A percentile compares a stretch with the other conserved stretches of the same genome.
These are phyloP conservation scores for Martensiomyces pterosporus DNA, from an alignment of 192 early-diverging fungal genomes.

Conservation along the genomic window DNA sequence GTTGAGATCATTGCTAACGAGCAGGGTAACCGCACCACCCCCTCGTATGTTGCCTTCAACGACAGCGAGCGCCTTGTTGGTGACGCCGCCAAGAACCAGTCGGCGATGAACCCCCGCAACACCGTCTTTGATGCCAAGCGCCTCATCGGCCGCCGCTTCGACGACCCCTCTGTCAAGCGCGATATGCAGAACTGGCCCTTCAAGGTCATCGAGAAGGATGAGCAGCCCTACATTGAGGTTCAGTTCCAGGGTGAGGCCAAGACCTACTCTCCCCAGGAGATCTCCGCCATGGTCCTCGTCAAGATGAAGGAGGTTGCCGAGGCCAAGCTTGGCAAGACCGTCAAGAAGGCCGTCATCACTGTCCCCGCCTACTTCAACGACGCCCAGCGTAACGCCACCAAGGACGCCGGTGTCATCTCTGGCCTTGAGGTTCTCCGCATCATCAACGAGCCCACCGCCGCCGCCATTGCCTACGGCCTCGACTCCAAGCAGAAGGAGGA, in stretches of 20 bases:
- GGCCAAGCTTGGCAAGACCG: constrained; percentile 67
- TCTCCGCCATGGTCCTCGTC: constrained; percentile 69
- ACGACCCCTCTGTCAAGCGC: constrained; percentile 75
- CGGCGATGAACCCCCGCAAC: constrained; percentile 86
- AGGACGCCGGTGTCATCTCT: constrained; percentile 85
- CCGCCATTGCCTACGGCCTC: constrained; percentile 82
- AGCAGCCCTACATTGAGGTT: constrained; percentile 74
- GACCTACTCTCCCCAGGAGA: constrained; percentile 77
- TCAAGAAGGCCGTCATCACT: constrained; percentile 69
- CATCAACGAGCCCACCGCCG: constrained; percentile 90
- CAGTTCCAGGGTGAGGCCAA: constrained; percentile 80
- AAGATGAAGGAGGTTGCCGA: constrained; percentile 83
- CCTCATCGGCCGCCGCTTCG: constrained; percentile 84
- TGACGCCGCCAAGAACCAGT: constrained; percentile 89
- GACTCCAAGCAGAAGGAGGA: constrained; percentile 73
- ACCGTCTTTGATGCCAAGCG: constrained; percentile 90
- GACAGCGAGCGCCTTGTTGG: constrained; percentile 77
- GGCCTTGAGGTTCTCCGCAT: constrained; percentile 84
- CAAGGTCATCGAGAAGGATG: constrained; percentile 65
- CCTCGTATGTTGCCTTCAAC: constrained; percentile 81
- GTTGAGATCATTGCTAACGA: constrained; percentile 81
- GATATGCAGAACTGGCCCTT: constrained; percentile 84
- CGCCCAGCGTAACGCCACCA: constrained; percentile 86
- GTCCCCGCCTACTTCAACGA: constrained; percentile 89
- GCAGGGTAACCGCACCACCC: constrained; percentile 86